phyloP scores from a whole-genome alignment of 768 basidiomycete species.

The Russula lepida region DNA sequence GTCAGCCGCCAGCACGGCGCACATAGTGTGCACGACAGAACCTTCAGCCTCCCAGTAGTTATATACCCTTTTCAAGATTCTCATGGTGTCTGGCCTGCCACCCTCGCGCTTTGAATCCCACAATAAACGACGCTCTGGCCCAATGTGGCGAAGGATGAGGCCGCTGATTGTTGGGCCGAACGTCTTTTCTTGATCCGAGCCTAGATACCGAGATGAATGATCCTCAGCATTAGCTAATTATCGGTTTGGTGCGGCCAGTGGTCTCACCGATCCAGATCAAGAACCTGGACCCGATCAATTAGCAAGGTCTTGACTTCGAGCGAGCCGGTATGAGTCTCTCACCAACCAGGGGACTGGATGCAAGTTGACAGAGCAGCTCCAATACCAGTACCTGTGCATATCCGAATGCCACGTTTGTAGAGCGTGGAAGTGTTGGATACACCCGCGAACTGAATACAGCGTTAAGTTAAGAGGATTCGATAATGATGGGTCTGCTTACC shows the following conservation, averaged over 20 bases:
- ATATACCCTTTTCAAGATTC: conserved; percentile 32
- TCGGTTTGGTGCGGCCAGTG: background rate
- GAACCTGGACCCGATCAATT: conserved; percentile 24
- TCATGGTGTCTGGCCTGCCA: conserved; percentile 34
- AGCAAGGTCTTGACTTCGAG: background rate
- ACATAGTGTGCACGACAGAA: background rate
- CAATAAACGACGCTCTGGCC: conserved; percentile 32
- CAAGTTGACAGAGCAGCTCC: conserved; percentile 39
- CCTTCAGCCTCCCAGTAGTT: conserved; percentile 32
- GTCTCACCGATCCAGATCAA: conserved; percentile 34
- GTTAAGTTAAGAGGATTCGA: no score
- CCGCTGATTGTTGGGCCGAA: conserved; percentile 37
- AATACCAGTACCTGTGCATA: conserved; percentile 39
- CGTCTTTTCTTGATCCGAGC: conserved; percentile 39
- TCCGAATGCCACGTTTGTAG: conserved; percentile 37
- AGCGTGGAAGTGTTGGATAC: conserved; percentile 37
- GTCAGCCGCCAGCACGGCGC: background rate
- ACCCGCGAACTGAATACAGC: conserved; percentile 38
- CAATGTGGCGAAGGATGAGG: conserved; percentile 33
- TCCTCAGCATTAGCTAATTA: background rate
- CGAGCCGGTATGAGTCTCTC: conserved; percentile 15
- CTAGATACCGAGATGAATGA: conserved; percentile 1
- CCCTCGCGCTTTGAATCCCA: conserved; percentile 38
- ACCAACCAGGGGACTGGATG: conserved; percentile 33
- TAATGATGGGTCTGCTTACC: conserved; percentile 19